Conservation (phyloP, 805 yeast species). For the Nakazawaea peltata region DNA sequence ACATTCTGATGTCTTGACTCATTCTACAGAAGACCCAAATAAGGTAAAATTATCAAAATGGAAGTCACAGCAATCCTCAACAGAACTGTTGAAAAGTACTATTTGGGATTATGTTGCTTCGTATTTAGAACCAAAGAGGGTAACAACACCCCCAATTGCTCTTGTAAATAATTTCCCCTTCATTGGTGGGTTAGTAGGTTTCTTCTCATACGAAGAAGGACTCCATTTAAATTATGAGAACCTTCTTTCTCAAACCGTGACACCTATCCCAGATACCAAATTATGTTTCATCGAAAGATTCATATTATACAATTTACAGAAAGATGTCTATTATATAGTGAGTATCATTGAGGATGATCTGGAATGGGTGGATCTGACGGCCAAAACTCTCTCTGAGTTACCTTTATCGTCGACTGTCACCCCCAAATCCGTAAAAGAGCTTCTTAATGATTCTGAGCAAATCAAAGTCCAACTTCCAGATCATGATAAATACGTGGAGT, state of each 20-base stretch:
- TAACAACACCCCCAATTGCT: slow-evolving; percentile 20
- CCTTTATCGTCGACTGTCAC: too few species aligned
- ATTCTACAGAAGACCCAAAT: slow-evolving; percentile 41
- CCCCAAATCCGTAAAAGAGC: background rate
- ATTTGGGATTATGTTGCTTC: slow-evolving; percentile 48
- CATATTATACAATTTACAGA: slow-evolving; percentile 43
- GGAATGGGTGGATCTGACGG: slow-evolving; percentile 24
- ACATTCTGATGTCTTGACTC: slow-evolving; percentile 44
- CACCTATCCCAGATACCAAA: slow-evolving; percentile 61
- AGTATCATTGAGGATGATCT: slow-evolving; percentile 37
- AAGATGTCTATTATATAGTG: slow-evolving; percentile 39
- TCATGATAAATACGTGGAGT: slow-evolving; percentile 40
- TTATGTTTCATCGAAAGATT: slow-evolving; percentile 63
- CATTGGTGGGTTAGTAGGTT: slow-evolving; percentile 86
- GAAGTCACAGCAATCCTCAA: slow-evolving; percentile 12
- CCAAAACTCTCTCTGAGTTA: background rate
- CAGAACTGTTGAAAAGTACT: slow-evolving; percentile 15
- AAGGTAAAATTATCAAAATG: slow-evolving; percentile 22
- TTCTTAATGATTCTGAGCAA: slow-evolving; percentile 6
- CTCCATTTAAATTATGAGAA: slow-evolving; percentile 29
- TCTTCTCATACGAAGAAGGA: slow-evolving; percentile 85
- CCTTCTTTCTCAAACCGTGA: slow-evolving; percentile 29
- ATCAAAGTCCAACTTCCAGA: slow-evolving; percentile 40
- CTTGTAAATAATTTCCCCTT: slow-evolving; percentile 68
- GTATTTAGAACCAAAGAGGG: slow-evolving; percentile 32